Percentiles rank a stretch among this genome's conserved stretches.
Evolutionary conservation across 176 grass and related monocot genomes (phyloP).

Genomic region (Rhynchospora breviuscula): DNA sequence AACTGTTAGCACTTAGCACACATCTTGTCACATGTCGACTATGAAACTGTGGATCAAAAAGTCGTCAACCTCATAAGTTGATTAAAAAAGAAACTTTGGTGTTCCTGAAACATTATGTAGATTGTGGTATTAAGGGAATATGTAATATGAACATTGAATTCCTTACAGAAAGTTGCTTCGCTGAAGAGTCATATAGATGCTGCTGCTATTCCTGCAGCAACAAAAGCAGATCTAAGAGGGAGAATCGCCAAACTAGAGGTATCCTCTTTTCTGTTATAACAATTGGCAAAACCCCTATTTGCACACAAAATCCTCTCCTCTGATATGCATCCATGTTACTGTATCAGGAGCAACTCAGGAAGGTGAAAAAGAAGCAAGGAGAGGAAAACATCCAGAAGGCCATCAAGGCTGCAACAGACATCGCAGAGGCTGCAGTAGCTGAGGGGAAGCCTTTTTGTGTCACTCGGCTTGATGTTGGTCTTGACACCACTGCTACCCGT

Average conservation of each 20-base stretch:
- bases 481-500: conserved; percentile 66
- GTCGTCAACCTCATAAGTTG: neutral
- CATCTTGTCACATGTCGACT: neutral
- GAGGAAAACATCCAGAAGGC: conserved; percentile 89
- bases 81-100: neutral
- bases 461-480: conserved; percentile 51
- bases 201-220: conserved; percentile 69
- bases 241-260: conserved; percentile 80
- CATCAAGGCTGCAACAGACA: conserved; percentile 47
- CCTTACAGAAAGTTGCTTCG: conserved; percentile 75
- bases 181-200: conserved; percentile 71
- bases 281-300: conserved; percentile 4
- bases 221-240: conserved; percentile 78
- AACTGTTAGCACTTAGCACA: neutral
- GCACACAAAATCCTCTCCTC: neutral
- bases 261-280: neutral
- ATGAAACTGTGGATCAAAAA: neutral
- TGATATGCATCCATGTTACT: neutral
- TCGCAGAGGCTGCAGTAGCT: conserved; percentile 59
- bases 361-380: conserved; percentile 83
- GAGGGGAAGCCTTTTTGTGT: conserved; percentile 62
- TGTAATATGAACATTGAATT: conserved; percentile 21
- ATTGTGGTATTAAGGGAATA: neutral
- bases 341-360: conserved; percentile 69
- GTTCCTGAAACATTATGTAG: conserved; percentile 1